Evolutionary conservation across 805 yeast genomes (phyloP).

Genomic region (Kuraishia molischiana): DNA sequence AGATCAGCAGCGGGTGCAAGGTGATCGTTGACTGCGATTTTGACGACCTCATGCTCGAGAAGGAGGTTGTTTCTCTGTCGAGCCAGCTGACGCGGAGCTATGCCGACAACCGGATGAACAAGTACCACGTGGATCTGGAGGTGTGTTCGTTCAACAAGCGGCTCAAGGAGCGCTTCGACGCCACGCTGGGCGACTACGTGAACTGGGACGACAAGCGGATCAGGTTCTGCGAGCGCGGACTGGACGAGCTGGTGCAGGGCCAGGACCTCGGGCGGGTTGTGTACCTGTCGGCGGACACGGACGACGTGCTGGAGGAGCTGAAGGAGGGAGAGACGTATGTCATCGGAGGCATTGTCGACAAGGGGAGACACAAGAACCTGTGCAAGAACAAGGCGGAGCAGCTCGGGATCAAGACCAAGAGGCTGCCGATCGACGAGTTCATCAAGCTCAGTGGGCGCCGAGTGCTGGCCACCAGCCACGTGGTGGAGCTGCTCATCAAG

Average conservation of each 20-base stretch:
- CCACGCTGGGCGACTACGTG: slow-evolving; percentile 43
- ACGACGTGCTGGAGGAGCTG: slow-evolving; percentile 51
- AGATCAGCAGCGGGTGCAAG: slow-evolving; percentile 35
- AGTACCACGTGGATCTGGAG: slow-evolving; percentile 44
- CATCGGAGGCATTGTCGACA: slow-evolving; percentile 94
- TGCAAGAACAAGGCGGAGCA: slow-evolving; percentile 76
- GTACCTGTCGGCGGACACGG: slow-evolving; percentile 84
- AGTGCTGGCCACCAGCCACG: slow-evolving; percentile 91
- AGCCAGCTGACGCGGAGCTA: slow-evolving; percentile 78
- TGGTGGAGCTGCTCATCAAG: slow-evolving; percentile 74
- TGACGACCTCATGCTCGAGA: slow-evolving; percentile 80
- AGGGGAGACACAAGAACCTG: slow-evolving; percentile 74
- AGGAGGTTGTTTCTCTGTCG: slow-evolving; percentile 58
- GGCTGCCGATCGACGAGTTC: slow-evolving; percentile 81
- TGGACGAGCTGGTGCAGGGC: slow-evolving; percentile 19
- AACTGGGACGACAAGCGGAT: slow-evolving; percentile 57
- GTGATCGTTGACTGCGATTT: slow-evolving; percentile 84
- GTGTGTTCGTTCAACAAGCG: slow-evolving; percentile 60
- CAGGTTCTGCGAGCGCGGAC: slow-evolving; percentile 31
- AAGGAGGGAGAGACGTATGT: slow-evolving; percentile 69
- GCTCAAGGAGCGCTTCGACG: slow-evolving; percentile 61
- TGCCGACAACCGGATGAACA: slow-evolving; percentile 61
- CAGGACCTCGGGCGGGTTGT: slow-evolving; percentile 31
- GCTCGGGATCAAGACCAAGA: slow-evolving; percentile 61
- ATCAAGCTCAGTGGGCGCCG: slow-evolving; percentile 77